Base-by-base conservation (phyloP, 768 basidiomycete genomes). In the Boletus rufocinnamomeus region DNA sequence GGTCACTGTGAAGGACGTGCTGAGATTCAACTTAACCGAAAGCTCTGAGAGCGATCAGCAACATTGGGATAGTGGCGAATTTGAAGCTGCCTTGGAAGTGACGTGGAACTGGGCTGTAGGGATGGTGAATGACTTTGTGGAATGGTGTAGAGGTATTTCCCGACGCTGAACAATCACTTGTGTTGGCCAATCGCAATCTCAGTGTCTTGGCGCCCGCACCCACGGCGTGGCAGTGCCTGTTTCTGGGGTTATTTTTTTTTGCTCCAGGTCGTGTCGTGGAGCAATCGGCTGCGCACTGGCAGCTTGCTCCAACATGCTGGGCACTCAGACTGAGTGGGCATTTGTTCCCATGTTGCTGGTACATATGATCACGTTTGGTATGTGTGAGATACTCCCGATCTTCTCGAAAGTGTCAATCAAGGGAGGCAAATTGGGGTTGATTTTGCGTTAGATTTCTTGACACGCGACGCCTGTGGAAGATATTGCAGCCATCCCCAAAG, bases 1-100 rank as follows among this genome's bases (percentile, higher is more conserved):
- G 30, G 86, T 98, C 37, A 98, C 95, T 0, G 92, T 98, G 48
- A 99, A 99, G 71, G 97, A 99, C 67, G 93, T 98, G 4, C 76
- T 99, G 17, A 88, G 88, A 52, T 93, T 95, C 68, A 96, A 91
- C 57, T 79, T 83, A 17, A 82, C 68, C 3, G 81, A 84, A 66
- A 80, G 80, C 57, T 78, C 80, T 17, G 79, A 79, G 37, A 77
- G 76, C 47, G 76, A 80, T 48, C 79, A 79, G 14, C 83, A 82
- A 13, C 58, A 50, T 27, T 85, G 83, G 84, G 83, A 84, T 63
- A 81, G 79, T 41, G 86, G 85, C 6, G 85, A 86, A n/a, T 72
- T 88, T 14, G 85, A 87, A 65, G 84, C 82, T 16, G 68, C 85
- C 48, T 70, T 88, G 51, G 85, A 87, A 69, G 84, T 86, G 59